phyloP scores from a whole-genome alignment of 2,329 filamentous ascomycete genomes.

The Arthrobotrys pseudoclavata region DNA sequence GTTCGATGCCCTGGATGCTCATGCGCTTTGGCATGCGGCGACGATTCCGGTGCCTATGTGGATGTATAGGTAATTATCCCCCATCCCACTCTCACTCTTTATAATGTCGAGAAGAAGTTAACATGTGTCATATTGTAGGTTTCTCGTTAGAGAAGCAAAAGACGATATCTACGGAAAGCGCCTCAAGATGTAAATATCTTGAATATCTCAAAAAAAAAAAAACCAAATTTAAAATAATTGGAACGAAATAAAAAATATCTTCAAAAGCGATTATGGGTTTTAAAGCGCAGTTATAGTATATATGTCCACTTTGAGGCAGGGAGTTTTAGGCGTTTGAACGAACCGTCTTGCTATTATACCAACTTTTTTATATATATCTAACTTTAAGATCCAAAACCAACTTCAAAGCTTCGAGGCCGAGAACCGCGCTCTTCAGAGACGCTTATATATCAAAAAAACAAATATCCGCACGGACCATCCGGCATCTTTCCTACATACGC shows the following conservation, averaged over 20 bases:
- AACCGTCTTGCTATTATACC: not conserved
- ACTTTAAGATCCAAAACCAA: not conserved
- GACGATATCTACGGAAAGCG: slow-evolving; percentile 57
- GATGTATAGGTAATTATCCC: slow-evolving; percentile 75
- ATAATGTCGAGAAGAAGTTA: slow-evolving; percentile 3
- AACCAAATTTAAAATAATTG: too few relatives aligned
- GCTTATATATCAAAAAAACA: not conserved
- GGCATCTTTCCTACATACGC: not conserved
- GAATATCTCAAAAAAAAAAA: not conserved
- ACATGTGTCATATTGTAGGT: slow-evolving; percentile 13
- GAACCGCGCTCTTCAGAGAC: not conserved
- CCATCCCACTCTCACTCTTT: not conserved
- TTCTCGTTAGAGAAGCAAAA: slow-evolving; percentile 46
- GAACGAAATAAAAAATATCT: not conserved
- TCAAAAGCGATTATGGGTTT: not conserved
- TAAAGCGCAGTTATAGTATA: not conserved
- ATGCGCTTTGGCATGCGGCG: slow-evolving; percentile 94
- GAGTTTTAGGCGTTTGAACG: not conserved
- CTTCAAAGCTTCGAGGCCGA: not conserved
- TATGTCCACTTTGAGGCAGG: not conserved
- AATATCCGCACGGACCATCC: not conserved
- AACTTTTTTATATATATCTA: not conserved
- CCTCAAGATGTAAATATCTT: slow-evolving; percentile 56
- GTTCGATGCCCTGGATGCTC: slow-evolving; percentile 86
- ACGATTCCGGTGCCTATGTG: slow-evolving; percentile 88